phyloP scores from a whole-genome alignment of 2,329 filamentous ascomycete genomes.

The Aureobasidium sp. region DNA sequence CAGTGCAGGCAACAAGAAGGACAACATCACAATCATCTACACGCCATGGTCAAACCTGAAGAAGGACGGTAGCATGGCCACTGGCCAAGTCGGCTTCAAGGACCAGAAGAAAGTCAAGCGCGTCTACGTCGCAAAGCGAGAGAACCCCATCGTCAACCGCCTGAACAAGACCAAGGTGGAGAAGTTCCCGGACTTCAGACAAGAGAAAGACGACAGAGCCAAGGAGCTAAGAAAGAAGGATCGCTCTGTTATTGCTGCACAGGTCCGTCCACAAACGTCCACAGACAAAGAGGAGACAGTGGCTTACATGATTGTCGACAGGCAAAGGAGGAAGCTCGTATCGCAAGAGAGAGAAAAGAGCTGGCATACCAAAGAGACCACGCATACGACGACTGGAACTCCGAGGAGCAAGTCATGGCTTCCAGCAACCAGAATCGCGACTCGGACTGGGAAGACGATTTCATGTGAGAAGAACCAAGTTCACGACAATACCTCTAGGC shows the following conservation, averaged over 20 bases:
- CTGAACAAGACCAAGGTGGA: conserved; percentile 94
- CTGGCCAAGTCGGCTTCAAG: conserved; percentile 91
- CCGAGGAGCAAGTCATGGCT: conserved; percentile 66
- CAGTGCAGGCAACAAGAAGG: conserved; percentile 82
- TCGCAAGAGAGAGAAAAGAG: conserved; percentile 74
- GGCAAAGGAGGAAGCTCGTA: conserved; percentile 67
- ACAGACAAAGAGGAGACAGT: neutral
- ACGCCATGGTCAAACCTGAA: conserved; percentile 95
- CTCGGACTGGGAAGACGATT: conserved; percentile 78
- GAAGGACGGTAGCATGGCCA: conserved; percentile 93
- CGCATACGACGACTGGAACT: conserved; percentile 88
- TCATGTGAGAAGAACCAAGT: conserved; percentile 51
- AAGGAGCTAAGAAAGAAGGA: conserved; percentile 66
- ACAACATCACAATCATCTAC: conserved; percentile 94
- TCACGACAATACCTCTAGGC: neutral
- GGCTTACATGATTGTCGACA: conserved; percentile 15
- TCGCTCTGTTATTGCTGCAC: conserved; percentile 50
- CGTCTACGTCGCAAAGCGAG: conserved; percentile 67
- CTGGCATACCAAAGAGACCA: conserved; percentile 96
- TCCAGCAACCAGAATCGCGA: conserved; percentile 80
- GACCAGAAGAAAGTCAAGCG: conserved; percentile 78
- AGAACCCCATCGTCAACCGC: conserved; percentile 91
- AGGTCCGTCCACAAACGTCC: conserved; percentile 42
- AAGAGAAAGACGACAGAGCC: conserved; percentile 71
- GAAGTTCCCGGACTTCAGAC: conserved; percentile 71